A percentile compares a stretch with the other conserved stretches of the same genome.
Evolutionary conservation across 345 rosid genomes (phyloP).

Genomic region (Syzygium aromaticum): DNA sequence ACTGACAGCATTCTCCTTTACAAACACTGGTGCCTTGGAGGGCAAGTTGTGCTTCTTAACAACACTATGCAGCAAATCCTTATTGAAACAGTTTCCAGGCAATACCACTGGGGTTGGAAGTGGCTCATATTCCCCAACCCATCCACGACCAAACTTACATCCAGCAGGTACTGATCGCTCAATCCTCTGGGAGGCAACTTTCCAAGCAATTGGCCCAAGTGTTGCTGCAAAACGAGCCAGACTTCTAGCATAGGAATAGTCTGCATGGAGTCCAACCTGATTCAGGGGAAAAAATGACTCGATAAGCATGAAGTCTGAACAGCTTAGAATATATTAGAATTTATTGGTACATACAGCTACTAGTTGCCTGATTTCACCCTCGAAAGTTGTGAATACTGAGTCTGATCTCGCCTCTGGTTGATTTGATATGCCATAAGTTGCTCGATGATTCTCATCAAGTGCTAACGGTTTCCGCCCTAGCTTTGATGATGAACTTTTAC

Average conservation of each 20-base stretch:
- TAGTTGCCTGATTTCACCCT: constrained; percentile 71
- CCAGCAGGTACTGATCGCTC: constrained; percentile 63
- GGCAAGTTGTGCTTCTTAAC: constrained; percentile 18
- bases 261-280: constrained; percentile 88
- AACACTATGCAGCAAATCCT: constrained; percentile 22
- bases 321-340: background rate
- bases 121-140: constrained; percentile 92
- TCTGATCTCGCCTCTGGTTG: constrained; percentile 39
- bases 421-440: constrained; percentile 41
- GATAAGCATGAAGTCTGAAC: background rate
- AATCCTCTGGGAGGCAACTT: constrained; percentile 70
- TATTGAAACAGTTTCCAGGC: constrained; percentile 27
- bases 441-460: constrained; percentile 58
- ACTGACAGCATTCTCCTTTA: constrained; percentile 18
- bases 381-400: constrained; percentile 76
- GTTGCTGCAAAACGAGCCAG: constrained; percentile 80
- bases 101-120: constrained; percentile 74
- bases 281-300: constrained; percentile 1
- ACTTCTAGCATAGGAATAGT: constrained; percentile 76
- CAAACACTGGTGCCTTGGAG: constrained; percentile 21
- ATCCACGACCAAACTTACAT: constrained; percentile 72
- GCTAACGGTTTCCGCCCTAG: constrained; percentile 38
- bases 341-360: constrained; percentile 52
- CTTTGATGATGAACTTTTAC: constrained; percentile 46
- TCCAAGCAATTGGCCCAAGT: constrained; percentile 83